Evolutionary conservation across 2,329 filamentous ascomycete genomes (phyloP), one percentile per base, ranked within the genome.

Genomic region (Exophiala sp.): DNA sequence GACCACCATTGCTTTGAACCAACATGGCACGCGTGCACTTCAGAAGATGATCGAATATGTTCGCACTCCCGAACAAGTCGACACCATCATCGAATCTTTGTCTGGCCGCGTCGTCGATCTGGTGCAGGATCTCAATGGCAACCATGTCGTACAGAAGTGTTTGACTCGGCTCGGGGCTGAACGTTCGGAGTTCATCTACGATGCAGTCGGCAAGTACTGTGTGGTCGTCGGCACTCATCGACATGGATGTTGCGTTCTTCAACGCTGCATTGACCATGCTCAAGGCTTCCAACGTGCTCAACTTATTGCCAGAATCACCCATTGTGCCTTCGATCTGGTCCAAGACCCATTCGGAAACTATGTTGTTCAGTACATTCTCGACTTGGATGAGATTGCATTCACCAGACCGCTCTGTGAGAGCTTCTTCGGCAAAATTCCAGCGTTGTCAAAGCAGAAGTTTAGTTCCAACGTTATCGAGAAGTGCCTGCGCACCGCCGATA

Each of bases 21-120:
- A 96, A 72, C 93, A 98, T 67, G 93, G 93, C 60, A 98, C 93
- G 52, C 83, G 93, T 46, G 93, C 93, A 56, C 73, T 98, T 52
- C 93, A 98, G 73, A 98, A 97, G 78, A 98, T 98, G 93, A 98
- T 98, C 59, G 93, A 98, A 70, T 94, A 88, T 66, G 87, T 98
- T 63, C 86, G 84, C 45, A 94, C 88, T 21, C 78, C 82, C 2
- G 82, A 86, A 63, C 93, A 98, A 68, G 71, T 69, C 43, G 77
- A 86, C 60, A 85, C 88, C 59, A 93, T 98, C 66, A 95, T 95
- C 58, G 77, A 85, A 47, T 88, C 93, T 11, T 78, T 98, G 43
- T 80, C 83, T 57, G 78, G 82, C 65, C 82, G 87, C 53, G 93
- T 98, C 42, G 93, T 98, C 16, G 85, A 93, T 61, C 79, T 98